Conservation (phyloP, 139 green algal genomes). For the Ostreobium quekettii region DNA sequence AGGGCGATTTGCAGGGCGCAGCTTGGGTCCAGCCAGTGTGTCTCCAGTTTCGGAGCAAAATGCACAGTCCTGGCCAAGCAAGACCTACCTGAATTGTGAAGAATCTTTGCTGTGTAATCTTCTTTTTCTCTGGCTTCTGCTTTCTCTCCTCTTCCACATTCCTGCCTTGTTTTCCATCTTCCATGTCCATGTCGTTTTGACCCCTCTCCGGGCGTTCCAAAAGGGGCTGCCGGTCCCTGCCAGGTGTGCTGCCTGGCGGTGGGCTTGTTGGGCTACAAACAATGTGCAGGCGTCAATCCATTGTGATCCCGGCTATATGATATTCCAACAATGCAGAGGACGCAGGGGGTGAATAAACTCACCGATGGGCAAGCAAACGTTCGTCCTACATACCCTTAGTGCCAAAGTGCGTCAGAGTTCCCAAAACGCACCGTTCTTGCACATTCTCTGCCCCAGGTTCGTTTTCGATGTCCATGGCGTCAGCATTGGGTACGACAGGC, state of each 20-base stretch:
- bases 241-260: too few relatives aligned
- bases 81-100: too few relatives aligned
- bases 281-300: too few relatives aligned
- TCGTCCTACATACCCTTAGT: background rate
- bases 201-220: too few relatives aligned
- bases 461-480: constrained; percentile 23
- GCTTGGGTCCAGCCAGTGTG: background rate
- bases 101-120: background rate
- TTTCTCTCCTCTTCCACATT: too few relatives aligned
- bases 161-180: too few relatives aligned
- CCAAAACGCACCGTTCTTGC: background rate
- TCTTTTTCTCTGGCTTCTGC: constrained; percentile 10
- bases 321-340: too few relatives aligned
- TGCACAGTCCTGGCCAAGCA: background rate
- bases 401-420: background rate
- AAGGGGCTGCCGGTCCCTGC: too few relatives aligned
- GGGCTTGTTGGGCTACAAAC: too few relatives aligned
- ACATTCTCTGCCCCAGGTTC: background rate
- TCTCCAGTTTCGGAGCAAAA: background rate
- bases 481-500: constrained; percentile 12
- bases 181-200: too few relatives aligned
- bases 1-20: background rate
- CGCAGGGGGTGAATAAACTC: too few relatives aligned
- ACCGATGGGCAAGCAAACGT: constrained; percentile 1
- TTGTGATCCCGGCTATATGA: too few relatives aligned